Evolutionary conservation across 2,329 filamentous ascomycete genomes (phyloP).

Genomic region (Hyphodiscus sp.): DNA sequence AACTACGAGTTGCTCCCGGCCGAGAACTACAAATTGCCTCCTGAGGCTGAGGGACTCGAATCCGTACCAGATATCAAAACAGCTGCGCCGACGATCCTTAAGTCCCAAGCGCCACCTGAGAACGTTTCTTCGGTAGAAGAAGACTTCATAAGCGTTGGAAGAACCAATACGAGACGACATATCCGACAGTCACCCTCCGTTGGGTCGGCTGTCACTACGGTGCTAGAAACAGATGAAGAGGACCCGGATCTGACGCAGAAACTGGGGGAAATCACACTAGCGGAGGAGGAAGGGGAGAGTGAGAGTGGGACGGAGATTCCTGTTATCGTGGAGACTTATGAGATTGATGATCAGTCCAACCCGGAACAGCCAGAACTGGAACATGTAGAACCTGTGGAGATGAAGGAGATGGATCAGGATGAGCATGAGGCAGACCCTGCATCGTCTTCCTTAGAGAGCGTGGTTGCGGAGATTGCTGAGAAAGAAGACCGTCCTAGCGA

Average conservation of each 20-base stretch:
- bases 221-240: conserved; percentile 78
- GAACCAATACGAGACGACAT: conserved; percentile 75
- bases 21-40: conserved; percentile 92
- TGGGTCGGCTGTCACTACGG: conserved; percentile 71
- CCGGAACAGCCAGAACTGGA: conserved; percentile 1
- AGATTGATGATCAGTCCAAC: conserved; percentile 18
- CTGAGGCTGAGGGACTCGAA: conserved; percentile 84
- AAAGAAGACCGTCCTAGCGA: conserved; percentile 5
- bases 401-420: not conserved
- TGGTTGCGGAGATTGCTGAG: no score
- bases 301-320: conserved; percentile 26
- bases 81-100: conserved; percentile 31
- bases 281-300: conserved; percentile 34
- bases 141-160: conserved; percentile 46
- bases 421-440: conserved; percentile 17
- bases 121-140: conserved; percentile 37
- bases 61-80: conserved; percentile 38
- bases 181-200: conserved; percentile 74
- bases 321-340: conserved; percentile 27
- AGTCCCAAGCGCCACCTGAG: conserved; percentile 27
- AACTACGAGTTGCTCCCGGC: conserved; percentile 81
- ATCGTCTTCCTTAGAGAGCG: no score
- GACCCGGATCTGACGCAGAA: conserved; percentile 45
- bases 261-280: conserved; percentile 42
- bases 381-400: conserved; percentile 1